phyloP scores from a whole-genome alignment of 2,329 filamentous ascomycete species.

The Bipolaris zeicola region DNA sequence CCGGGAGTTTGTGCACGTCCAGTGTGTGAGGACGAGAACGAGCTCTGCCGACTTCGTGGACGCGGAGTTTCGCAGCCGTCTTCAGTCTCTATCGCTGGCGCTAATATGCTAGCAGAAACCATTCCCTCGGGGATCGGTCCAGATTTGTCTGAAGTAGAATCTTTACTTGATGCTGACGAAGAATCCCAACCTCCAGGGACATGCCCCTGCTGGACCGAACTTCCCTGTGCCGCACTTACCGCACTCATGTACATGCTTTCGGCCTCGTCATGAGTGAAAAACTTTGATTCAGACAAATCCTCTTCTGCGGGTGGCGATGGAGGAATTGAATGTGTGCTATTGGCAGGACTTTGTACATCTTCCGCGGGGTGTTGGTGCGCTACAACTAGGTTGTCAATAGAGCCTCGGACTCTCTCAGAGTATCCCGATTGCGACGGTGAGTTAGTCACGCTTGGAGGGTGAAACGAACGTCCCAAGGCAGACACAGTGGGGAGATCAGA shows the following conservation, averaged over 20 bases:
- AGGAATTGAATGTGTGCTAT: constrained; percentile 5
- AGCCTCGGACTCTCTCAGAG: constrained; percentile 8
- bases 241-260: constrained; percentile 87
- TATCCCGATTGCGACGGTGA: constrained; percentile 18
- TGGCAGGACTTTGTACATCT: constrained; percentile 7
- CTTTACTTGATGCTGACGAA: constrained; percentile 40
- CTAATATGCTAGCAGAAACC: constrained; percentile 40
- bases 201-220: constrained; percentile 24
- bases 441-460: constrained; percentile 8
- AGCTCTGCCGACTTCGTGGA: constrained; percentile 40
- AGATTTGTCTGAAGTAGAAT: constrained; percentile 35
- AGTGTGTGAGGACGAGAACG: constrained; percentile 21
- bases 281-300: constrained; percentile 59
- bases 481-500: constrained; percentile 33
- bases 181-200: constrained; percentile 54
- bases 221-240: constrained; percentile 52
- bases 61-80: constrained; percentile 50
- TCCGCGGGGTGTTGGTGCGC: constrained; percentile 21
- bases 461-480: constrained; percentile 28
- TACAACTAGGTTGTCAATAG: constrained; percentile 23
- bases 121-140: constrained; percentile 37
- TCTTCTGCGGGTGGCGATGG: constrained; percentile 17
- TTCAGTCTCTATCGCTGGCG: constrained; percentile 34
- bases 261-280: constrained; percentile 80
- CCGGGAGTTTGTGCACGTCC: constrained; percentile 8